Percentiles rank a stretch among this genome's conserved stretches.
Conservation (phyloP, 192 early-diverging fungal species). For the Podochytrium sp. region DNA sequence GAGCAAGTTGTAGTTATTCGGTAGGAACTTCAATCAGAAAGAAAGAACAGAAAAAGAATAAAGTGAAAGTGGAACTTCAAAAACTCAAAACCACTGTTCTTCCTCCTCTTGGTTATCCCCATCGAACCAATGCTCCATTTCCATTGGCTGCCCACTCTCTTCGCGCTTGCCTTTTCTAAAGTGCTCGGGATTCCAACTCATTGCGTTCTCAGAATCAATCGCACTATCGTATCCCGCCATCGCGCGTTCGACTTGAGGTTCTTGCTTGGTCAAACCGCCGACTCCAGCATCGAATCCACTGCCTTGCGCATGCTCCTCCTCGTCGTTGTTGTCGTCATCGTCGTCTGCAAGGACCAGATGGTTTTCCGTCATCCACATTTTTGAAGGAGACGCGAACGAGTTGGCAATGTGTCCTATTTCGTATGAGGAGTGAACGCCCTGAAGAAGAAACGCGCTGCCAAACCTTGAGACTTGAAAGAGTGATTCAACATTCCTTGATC, state of each 20-base stretch:
- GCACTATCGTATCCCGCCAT: too few relatives aligned
- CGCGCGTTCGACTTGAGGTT: too few relatives aligned
- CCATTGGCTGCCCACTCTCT: background rate
- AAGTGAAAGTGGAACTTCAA: too few relatives aligned
- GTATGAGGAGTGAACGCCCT: too few relatives aligned
- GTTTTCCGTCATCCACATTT: constrained; percentile 1
- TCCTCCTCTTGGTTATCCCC: background rate
- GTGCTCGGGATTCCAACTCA: background rate
- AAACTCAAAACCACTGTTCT: constrained; percentile 2
- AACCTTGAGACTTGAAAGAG: too few relatives aligned
- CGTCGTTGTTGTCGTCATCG: background rate
- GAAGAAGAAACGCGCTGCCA: too few relatives aligned
- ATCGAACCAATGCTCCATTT: background rate
- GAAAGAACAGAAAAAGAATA: background rate
- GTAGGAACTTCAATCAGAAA: background rate
- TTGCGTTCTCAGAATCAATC: background rate
- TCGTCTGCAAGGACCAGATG: background rate
- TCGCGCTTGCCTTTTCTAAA: background rate
- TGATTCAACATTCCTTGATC: too few relatives aligned
- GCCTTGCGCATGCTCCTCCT: too few relatives aligned
- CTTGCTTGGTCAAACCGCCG: too few relatives aligned
- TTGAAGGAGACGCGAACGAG: background rate
- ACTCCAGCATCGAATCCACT: too few relatives aligned
- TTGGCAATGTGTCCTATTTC: too few relatives aligned
- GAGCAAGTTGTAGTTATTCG: background rate